Evolutionary conservation across 768 basidiomycete genomes (phyloP).

Genomic region (Russula compacta): DNA sequence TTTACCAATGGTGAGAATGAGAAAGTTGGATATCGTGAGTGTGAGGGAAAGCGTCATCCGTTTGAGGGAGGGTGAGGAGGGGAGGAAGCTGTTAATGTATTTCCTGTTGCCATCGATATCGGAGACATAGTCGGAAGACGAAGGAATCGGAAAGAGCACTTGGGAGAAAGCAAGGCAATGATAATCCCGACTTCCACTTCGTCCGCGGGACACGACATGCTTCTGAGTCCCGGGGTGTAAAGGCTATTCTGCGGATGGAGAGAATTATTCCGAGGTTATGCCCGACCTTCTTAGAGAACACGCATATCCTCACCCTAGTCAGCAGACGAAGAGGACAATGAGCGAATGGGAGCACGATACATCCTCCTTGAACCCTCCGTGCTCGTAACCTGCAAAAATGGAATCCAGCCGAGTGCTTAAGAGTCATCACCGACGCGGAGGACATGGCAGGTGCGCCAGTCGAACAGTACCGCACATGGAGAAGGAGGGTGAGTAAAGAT

Average conservation of each 20-base stretch:
- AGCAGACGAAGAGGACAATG: too few relatives aligned
- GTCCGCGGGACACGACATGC: not conserved
- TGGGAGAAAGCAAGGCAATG: not conserved
- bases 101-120: not conserved
- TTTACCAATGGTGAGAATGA: not conserved
- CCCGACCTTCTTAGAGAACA: not conserved
- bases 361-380: too few relatives aligned
- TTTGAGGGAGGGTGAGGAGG: not conserved
- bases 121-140: not conserved
- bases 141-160: not conserved
- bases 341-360: too few relatives aligned
- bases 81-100: not conserved
- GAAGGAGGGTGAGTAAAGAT: not conserved
- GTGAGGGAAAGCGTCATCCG: not conserved
- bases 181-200: not conserved
- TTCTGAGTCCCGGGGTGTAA: not conserved
- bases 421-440: not conserved
- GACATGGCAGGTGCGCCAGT: not conserved
- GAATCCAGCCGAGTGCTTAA: not conserved
- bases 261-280: not conserved
- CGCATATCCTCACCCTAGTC: not conserved
- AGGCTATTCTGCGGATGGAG: not conserved
- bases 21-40: not conserved
- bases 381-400: too few relatives aligned
- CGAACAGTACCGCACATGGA: not conserved